Base-by-base conservation (phyloP, 2,329 filamentous ascomycete species). In the Fusarium paranaense region DNA sequence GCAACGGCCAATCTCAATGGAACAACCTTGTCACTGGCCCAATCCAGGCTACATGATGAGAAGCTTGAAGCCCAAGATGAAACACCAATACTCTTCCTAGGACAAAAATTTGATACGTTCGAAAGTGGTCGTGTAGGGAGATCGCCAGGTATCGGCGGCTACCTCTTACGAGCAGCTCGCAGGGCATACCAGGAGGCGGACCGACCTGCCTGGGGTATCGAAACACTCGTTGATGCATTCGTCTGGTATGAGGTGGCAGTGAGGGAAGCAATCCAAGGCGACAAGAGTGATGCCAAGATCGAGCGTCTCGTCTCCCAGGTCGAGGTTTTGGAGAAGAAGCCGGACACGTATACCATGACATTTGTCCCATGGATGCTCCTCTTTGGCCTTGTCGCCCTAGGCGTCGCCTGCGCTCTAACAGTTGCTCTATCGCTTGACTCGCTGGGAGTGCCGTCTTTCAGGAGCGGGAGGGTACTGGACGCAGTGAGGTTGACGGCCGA, bases 361-460 rank as follows among this genome's bases (percentile, higher is more conserved):
- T 74, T 69, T n/a, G 60, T 69, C 32, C 71, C 71, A 10, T 73
- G 67, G 71, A 71, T 73, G 11, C 64, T 74, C 4, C 47, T 73
- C 25, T 40, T 52, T 8, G 68, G 71, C 22, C 71, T 74, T 22
- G 27, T 60, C 7, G 42, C 71, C 2, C 40, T 74, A 6, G 64
- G 67, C 5, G 9, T 35, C 2, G 71, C 71, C 62, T 74, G 71
- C 45, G 45, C n/a, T 13, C 25, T 72, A 27, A 47, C 64, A 7
- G 37, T 62, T 20, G 61, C 42, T 1, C 57, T 74, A 7, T 32
- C 71, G 2, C 54, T 74, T 16, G 71, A 74, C 40, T 74, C 71
- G 2, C 52, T 59, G 18, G 65, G 57, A 2, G 45, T 73, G n/a
- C 30, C 64, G 30, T 74, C 71, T 7, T 62, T 73, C 27, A 68